Conservation (phyloP, 257 asterid genomes). For the Plantago major region DNA sequence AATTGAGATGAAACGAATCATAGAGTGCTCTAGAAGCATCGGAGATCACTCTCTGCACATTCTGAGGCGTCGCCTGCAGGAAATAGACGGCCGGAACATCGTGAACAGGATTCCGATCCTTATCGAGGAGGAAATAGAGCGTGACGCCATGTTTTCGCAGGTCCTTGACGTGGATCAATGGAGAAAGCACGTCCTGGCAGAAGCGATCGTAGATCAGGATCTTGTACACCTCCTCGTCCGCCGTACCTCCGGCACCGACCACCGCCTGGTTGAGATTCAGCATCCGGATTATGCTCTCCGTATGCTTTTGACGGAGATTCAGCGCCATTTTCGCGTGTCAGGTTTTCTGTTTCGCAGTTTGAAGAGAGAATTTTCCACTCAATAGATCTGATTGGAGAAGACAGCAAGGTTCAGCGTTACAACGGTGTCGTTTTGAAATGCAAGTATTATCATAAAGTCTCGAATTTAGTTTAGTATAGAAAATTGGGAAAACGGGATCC, state of each 20-base stretch:
- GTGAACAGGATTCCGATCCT: slow-evolving; percentile 93
- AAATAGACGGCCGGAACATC: slow-evolving; percentile 97
- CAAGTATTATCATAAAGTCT: slow-evolving; percentile 14
- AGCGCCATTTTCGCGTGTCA: slow-evolving; percentile 44
- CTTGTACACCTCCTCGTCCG: slow-evolving; percentile 93
- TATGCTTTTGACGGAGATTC: slow-evolving; percentile 88
- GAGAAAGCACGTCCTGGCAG: slow-evolving; percentile 90
- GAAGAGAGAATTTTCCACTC: too few species aligned
- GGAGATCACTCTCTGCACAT: slow-evolving; percentile 62
- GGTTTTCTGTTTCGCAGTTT: too few species aligned
- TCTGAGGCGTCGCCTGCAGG: slow-evolving; percentile 68
- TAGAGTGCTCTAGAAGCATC: slow-evolving; percentile 75
- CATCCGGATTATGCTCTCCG: slow-evolving; percentile 94
- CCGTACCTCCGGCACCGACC: slow-evolving; percentile 55
- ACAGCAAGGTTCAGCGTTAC: too few species aligned
- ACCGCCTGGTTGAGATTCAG: slow-evolving; percentile 93
- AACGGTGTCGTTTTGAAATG: slow-evolving; percentile 31
- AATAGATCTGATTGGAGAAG: not conserved
- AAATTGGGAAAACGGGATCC: too few species aligned
- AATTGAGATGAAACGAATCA: slow-evolving; percentile 86
- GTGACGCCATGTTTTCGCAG: slow-evolving; percentile 97
- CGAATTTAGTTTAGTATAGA: too few species aligned
- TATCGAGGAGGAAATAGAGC: slow-evolving; percentile 84
- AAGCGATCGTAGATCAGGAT: slow-evolving; percentile 92
- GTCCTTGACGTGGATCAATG: slow-evolving; percentile 95